These are phyloP conservation scores for Suhomyces choctaworum DNA, from an alignment of 1,139 yeast species.

Conservation along the genomic window DNA sequence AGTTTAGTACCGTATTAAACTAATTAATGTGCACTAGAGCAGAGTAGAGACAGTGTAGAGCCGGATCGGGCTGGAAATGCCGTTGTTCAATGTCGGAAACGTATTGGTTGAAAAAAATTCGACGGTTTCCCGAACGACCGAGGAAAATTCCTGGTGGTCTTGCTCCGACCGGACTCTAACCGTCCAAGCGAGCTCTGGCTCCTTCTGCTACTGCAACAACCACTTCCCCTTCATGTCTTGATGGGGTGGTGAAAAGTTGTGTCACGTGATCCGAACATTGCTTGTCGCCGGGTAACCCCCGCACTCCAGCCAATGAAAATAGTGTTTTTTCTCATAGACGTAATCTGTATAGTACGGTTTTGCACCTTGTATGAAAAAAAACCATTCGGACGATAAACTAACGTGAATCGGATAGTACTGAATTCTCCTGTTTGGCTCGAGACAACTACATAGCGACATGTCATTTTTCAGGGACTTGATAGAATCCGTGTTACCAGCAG, in stretches of 20 bases:
- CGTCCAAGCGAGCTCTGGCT: too few relatives aligned
- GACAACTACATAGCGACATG: constrained; percentile 24
- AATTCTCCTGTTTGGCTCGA: constrained; percentile 4
- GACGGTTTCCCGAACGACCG: too few relatives aligned
- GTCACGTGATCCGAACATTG: constrained; percentile 2
- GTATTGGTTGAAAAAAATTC: too few relatives aligned
- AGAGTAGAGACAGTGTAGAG: too few relatives aligned
- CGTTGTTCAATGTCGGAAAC: too few relatives aligned
- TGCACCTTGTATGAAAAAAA: constrained; percentile 15
- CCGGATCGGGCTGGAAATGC: too few relatives aligned
- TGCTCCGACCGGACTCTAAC: too few relatives aligned
- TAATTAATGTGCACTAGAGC: constrained; percentile 5
- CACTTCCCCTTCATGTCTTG: too few relatives aligned
- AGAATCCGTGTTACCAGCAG: constrained; percentile 81
- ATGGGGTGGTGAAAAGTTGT: too few relatives aligned
- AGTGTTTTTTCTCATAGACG: constrained; percentile 26
- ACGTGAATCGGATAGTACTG: constrained; percentile 7
- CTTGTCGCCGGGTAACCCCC: constrained; percentile 12
- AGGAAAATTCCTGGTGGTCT: too few relatives aligned
- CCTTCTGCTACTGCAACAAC: too few relatives aligned
- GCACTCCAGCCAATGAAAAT: constrained; percentile 27
- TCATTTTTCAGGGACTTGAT: constrained; percentile 74
- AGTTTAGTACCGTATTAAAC: constrained; percentile 5
- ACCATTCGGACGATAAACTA: constrained; percentile 8
- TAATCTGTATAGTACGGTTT: constrained; percentile 11